Conservation (phyloP, 805 yeast species). For the Brettanomyces bruxellensis region DNA sequence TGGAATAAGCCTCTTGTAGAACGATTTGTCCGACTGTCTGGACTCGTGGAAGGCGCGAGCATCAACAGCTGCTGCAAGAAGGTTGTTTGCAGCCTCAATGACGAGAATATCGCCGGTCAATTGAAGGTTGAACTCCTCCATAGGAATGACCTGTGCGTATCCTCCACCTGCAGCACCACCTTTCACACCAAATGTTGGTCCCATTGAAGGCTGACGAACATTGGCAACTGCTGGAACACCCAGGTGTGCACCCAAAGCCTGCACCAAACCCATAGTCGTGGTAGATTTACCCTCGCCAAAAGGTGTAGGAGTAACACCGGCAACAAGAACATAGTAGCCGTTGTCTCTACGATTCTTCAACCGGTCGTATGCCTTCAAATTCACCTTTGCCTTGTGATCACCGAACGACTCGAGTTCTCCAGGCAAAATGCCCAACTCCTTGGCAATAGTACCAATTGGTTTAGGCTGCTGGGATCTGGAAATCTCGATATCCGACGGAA, state of each 20-base stretch:
- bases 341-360: slow-evolving; percentile 45
- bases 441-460: slow-evolving; percentile 57
- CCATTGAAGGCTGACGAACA: slow-evolving; percentile 84
- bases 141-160: slow-evolving; percentile 78
- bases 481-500: slow-evolving; percentile 74
- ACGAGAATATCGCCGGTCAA: slow-evolving; percentile 84
- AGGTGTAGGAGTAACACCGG: slow-evolving; percentile 84
- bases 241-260: slow-evolving; percentile 72
- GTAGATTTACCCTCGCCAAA: slow-evolving; percentile 83
- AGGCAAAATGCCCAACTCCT: slow-evolving; percentile 58
- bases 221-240: slow-evolving; percentile 64
- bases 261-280: slow-evolving; percentile 75
- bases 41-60: slow-evolving; percentile 79
- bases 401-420: slow-evolving; percentile 71
- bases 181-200: slow-evolving; percentile 81
- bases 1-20: slow-evolving; percentile 70
- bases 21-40: slow-evolving; percentile 64
- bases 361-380: slow-evolving; percentile 53
- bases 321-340: slow-evolving; percentile 68
- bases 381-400: slow-evolving; percentile 68
- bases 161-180: slow-evolving; percentile 95
- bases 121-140: slow-evolving; percentile 85
- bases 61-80: slow-evolving; percentile 79
- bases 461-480: slow-evolving; percentile 71
- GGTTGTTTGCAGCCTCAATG: slow-evolving; percentile 71